Base-by-base conservation (phyloP, 805 yeast species). In the Blastobotrys muscicola region DNA sequence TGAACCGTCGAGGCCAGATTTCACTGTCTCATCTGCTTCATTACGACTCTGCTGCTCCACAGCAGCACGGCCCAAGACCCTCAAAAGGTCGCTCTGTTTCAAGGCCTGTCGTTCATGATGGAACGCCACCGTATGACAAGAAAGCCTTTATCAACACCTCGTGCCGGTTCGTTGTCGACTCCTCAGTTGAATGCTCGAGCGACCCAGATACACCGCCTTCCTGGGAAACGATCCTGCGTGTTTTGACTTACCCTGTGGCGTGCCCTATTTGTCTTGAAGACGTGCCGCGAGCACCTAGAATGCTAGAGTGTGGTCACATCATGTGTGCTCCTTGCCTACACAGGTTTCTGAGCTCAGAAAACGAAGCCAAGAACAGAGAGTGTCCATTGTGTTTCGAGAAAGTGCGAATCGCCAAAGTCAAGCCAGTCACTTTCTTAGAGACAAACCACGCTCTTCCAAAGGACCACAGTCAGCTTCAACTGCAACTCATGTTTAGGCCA, bases 301-400 rank as follows among this genome's bases (percentile, higher is more conserved):
- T 92, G 97, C 79, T 86, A 26, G 73, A 79, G 9, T 92, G 99
- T 66, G 98, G 99, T 4, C 99, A 92, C 58, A 72, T 87, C 11
- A 76, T 92, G 56, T 92, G 99, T 58, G 70, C 76, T 44, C 76
- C 87, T 10, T 92, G 99, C 60, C 62, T 90, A 29, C 60, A 87
- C 44, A 75, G 87, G 37, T 75, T 84, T 54, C 65, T 85, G 36
- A 82, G 75, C 32, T 76, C 80, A 13, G 68, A 68, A 16, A 56
- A 63, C 5, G 40, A 36, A 23, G 29, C 38, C 31, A 76, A 72
- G 54, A 70, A 72, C 45, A 77, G 76, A 42, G 85, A 78, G 37
- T 89, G 97, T 59, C 97, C 97, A 0, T 61, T 89, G 20, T 89
- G 97, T 62, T 69, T 78, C 3, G 76, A 78, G 38, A 62, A 65